A percentile compares a stretch with the other conserved stretches of the same genome.
These are phyloP conservation scores for Ceratobasidium sp. DNA, from an alignment of 1,284 basidiomycete species.

Conservation along the genomic window DNA sequence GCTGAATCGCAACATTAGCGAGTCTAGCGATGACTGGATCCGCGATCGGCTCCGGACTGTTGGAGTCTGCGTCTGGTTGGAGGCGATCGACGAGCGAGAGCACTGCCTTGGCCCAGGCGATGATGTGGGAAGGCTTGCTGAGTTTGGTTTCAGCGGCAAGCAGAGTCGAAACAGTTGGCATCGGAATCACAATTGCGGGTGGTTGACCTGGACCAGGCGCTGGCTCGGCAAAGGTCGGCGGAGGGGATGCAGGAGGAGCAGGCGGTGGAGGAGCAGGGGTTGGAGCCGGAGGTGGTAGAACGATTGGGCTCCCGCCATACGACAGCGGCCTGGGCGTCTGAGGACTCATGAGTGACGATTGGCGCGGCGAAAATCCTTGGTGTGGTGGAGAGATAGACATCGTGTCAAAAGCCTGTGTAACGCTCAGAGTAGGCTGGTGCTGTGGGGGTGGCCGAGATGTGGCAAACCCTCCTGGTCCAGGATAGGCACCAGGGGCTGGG, in stretches of 20 bases:
- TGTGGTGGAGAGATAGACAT: slow-evolving; percentile 13
- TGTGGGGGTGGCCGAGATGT: slow-evolving; percentile 11
- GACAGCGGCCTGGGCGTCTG: slow-evolving; percentile 14
- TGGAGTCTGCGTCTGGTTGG: slow-evolving; percentile 48
- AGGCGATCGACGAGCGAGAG: slow-evolving; percentile 76
- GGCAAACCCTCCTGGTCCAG: slow-evolving; percentile 16
- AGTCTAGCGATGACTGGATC: slow-evolving; percentile 69
- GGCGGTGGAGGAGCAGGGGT: slow-evolving; percentile 4
- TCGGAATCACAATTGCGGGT: slow-evolving; percentile 47
- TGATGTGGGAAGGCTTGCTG: slow-evolving; percentile 63
- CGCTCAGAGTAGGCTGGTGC: slow-evolving; percentile 18
- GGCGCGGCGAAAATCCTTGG: slow-evolving; percentile 7
- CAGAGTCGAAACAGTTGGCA: slow-evolving; percentile 66
- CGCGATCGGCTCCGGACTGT: slow-evolving; percentile 62
- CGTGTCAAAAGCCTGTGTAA: slow-evolving; percentile 17
- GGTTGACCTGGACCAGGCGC: not conserved
- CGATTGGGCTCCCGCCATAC: not conserved
- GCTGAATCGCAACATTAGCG: slow-evolving; percentile 67
- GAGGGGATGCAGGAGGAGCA: slow-evolving; percentile 2
- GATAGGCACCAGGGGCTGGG: slow-evolving; percentile 4
- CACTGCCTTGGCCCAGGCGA: slow-evolving; percentile 81
- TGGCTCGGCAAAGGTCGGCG: slow-evolving; percentile 28
- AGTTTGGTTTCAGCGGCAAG: slow-evolving; percentile 57
- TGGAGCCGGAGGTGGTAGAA: not conserved
- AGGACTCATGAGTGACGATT: slow-evolving; percentile 19